Evolutionary conservation across 129 eudicot genomes (phyloP), one percentile per base, ranked within the genome.

Genomic region (Calendula officinalis): DNA sequence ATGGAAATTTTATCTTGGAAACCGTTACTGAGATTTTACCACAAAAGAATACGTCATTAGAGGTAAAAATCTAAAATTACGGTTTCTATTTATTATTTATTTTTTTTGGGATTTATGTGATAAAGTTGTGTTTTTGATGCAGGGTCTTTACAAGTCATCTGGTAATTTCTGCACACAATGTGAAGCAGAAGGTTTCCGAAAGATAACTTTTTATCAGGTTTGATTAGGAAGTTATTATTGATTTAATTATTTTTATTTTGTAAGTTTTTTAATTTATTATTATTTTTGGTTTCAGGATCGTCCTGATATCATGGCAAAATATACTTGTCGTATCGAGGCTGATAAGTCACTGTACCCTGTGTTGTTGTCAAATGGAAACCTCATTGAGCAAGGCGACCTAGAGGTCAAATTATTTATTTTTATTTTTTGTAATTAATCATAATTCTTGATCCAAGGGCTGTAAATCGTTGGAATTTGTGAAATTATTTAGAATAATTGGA

Each of bases 141-240:
- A 92, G 99, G 99, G 99, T 62, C 90, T 92, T 39, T 92, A 92
- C 89, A 89, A 81, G 78, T 81, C 99, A 47, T 92, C 96, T n/a
- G 92, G 96, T 37, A 88, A 83, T 74, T 92, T 92, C 86, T 92
- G 99, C 77, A 85, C 99, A 13, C 96, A 92, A 64, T 92, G 99
- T 85, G 99, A 92, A 71, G 99, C 99, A 46, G 96, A 92, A 74
- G 95, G 99, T 83, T 92, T 92, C 75, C 82, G 96, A 3, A 88
- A 92, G 75, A 92, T 92, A 61, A 92, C 96, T 8, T 92, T 81
- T 73, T 92, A 77, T 83, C 97, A 91, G 97, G 97, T 91, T 53
- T 32, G 27, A 69, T 33, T 35, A 15, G n/a, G 5, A 37, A 30
- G 7, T 54, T 56, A 7, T 61, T 41, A 5, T 30, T 41, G 11